Base-by-base conservation (phyloP, 192 early-diverging fungal species). In the Oehlia diaphana region DNA sequence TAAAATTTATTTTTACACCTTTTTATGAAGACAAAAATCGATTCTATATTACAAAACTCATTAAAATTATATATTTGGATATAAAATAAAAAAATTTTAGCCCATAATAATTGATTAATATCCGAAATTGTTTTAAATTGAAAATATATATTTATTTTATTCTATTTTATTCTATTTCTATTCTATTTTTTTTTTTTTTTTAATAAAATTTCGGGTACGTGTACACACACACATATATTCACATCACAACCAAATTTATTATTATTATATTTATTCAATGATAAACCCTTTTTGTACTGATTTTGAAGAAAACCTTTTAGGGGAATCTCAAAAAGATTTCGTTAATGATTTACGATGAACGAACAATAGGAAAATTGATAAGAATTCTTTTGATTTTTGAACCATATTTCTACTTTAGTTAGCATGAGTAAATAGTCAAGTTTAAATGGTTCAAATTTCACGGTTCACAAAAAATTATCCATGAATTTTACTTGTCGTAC, bases 321-420 rank as follows among this genome's bases (percentile, higher is more conserved):
- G 53, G 49, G 53, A 5, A 58, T 58, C 53, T 58, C 14, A 58
- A 58, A 50, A 50, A 50, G 49, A 50, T 50, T n/a, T 50, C 49
- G 10, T 58, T 58, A 58, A 53, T 44, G 42, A 44, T 44, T 44
- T 44, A 44, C 9, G 42, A 58, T 58, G 53, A 58, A 58, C 53
- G 53, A 58, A 58, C 53, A 58, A 58, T 58, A 58, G 53, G 53
- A 58, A 58, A 58, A 58, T 58, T 58, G 53, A 58, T 58, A 58
- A 58, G 53, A 58, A 58, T 58, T 58, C 53, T 58, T 58, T 58
- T 16, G 14, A 58, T 58, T 21, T 58, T 58, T 58, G 53, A 58
- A 58, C 53, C 16, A 58, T 58, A 58, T 58, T 58, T 58, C 53
- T 58, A 58, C 53, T 58, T 58, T 58, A 58, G 53, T 58, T 58